phyloP scores from a whole-genome alignment of 202 grass and related monocot genomes.

The Carex sylvatica region DNA sequence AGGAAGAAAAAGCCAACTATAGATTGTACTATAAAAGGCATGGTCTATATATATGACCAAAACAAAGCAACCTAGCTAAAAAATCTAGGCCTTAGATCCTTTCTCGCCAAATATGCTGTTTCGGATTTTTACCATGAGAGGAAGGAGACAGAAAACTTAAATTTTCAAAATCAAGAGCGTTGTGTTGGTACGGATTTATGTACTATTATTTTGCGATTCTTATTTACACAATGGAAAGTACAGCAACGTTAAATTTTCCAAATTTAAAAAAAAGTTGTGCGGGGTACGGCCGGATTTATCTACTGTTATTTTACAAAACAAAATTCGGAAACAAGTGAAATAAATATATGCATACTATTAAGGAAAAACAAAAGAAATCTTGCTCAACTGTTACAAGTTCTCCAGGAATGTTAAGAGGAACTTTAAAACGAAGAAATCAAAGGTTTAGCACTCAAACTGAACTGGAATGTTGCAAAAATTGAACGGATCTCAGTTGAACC shows the following conservation, averaged over 20 bases:
- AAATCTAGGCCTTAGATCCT: not conserved
- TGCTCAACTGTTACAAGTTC: not conserved
- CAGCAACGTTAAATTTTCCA: not conserved
- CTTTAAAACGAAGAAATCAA: not conserved
- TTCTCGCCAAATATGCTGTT: not conserved
- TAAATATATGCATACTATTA: not conserved
- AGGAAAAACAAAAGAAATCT: not conserved
- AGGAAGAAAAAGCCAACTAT: not conserved
- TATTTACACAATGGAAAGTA: not conserved
- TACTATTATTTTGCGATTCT: not conserved
- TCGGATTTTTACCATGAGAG: not conserved
- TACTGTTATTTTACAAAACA: not conserved
- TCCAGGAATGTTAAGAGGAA: not conserved
- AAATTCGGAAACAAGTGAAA: not conserved
- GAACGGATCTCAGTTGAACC: not conserved
- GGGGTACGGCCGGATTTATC: not conserved
- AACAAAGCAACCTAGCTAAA: not conserved
- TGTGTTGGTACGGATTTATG: not conserved
- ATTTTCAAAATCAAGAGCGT: not conserved
- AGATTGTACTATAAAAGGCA: constrained; percentile 17
- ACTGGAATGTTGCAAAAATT: not conserved
- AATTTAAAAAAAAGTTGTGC: not conserved
- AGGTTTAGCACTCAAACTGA: not conserved
- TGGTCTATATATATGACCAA: not conserved
- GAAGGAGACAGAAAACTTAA: not conserved